Base-by-base conservation (phyloP, 129 eudicot genomes). In the Glebionis coronaria region DNA sequence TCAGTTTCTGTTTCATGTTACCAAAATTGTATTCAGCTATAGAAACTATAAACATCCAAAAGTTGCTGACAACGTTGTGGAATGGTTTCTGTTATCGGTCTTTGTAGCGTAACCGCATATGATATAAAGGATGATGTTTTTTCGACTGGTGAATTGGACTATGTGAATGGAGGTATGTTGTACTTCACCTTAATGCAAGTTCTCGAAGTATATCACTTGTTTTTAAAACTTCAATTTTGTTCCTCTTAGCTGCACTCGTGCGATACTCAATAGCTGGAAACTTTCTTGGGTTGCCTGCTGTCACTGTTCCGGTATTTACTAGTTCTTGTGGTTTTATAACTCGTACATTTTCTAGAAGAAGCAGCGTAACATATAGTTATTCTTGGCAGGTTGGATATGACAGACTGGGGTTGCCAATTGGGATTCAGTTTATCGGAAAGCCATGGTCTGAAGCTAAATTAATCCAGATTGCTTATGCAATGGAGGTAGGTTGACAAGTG, bases 251-350 rank as follows among this genome's bases (percentile, higher is more conserved):
- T 78, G 90, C 97, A 70, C 81, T 94, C 11, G 91, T 90, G 35
- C 83, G 97, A 40, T 94, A 87, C 75, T 84, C 78, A 68, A 94
- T 94, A 70, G 90, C 99, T 31, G 99, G 97, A 52, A 94, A 94
- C 63, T 94, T 94, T 76, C 71, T 94, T 60, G 99, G 99, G 73
- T 64, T 94, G 79, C 97, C 99, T 20, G 99, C 99, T 27, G 85
- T 94, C 18, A 86, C 99, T 75, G 76, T 94, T 56, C 99, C 99
- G 51, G 99, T 94, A 80, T 38, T 56, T 23, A 44, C 18, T 14
- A 7, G 13, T 20, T 70, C 31, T 13, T 74, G 4, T 76, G 9
- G 47, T 51, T 31, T 31, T 52, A 2, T 42, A 52, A 31, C 12
- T 6, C 35, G 46, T 11, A 12, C 1, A 0, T 7, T n/a, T n/a